Evolutionary conservation across 1,139 yeast species (phyloP), one percentile per base, ranked within the genome.

Genomic region (Spathaspora sp.): DNA sequence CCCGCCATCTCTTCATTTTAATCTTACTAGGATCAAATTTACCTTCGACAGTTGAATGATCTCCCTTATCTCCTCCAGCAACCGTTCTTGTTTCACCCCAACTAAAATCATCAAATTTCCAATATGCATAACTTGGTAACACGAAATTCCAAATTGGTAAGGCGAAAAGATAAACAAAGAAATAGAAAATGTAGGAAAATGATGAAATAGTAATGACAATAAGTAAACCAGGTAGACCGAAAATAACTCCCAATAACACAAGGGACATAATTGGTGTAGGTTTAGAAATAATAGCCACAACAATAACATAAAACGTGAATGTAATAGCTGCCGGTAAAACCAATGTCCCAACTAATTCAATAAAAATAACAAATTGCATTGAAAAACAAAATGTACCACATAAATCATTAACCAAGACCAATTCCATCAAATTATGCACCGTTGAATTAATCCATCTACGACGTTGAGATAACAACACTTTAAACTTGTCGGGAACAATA

Each of bases 361-460:
- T 84, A 50, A 81, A 81, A 56, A 91, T 86, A 49, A 89, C 89
- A 69, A 91, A 93, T 68, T 93, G 97, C 99, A 93, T 93, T 2
- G 98, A 91, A 58, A 91, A 88, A 58, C 98, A 91, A 65, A 93
- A 93, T 0, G 96, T 93, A 54, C 99, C 99, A 76, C 99, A 93
- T 55, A 93, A 76, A 65, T 93, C 97, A 48, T 85, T 83, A 33
- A 91, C 96, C 55, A 90, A 71, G 2, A 87, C 88, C 57, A 93
- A 79, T 67, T 93, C 99, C 85, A 93, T 81, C 63, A 93, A 79
- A 61, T 93, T 93, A 67, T 93, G 99, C 42, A 93, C 95, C 0
- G 99, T 93, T 2, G 98, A 90, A 67, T 93, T 93, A 59, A 93
- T 93, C 99, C 99, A 93, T 64, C 99, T 88, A 69, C 99, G 89